phyloP scores from a whole-genome alignment of 2,329 filamentous ascomycete genomes.

The Colletotrichum lindemuthianum region DNA sequence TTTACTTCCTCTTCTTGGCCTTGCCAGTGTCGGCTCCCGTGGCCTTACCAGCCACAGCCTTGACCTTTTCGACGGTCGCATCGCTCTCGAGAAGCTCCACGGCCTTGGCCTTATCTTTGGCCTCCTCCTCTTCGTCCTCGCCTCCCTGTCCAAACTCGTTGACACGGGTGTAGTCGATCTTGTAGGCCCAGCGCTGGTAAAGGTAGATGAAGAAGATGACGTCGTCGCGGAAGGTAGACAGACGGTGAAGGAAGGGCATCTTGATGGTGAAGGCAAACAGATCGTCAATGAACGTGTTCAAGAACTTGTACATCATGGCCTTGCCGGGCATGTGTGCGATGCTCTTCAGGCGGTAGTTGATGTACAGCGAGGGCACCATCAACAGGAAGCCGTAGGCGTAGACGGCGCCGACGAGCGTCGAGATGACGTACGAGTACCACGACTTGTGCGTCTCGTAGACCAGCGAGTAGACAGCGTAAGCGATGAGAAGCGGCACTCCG shows the following conservation, averaged over 20 bases:
- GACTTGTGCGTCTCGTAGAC: conserved; percentile 96
- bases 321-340: conserved; percentile 97
- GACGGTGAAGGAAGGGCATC: conserved; percentile 93
- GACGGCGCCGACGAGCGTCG: conserved; percentile 93
- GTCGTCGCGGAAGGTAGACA: conserved; percentile 93
- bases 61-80: conserved; percentile 46
- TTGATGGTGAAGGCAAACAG: conserved; percentile 99
- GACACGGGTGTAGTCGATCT: conserved; percentile 88
- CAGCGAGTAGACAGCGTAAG: conserved; percentile 91
- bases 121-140: conserved; percentile 78
- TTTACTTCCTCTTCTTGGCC: conserved; percentile 54
- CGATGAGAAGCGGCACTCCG: conserved; percentile 87
- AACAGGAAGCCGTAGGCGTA: conserved; percentile 99
- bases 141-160: conserved; percentile 99
- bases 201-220: conserved; percentile 98
- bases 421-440: conserved; percentile 96
- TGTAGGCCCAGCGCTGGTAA: conserved; percentile 94
- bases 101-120: conserved; percentile 45
- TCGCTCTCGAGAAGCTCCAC: conserved; percentile 47
- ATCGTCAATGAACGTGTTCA: conserved; percentile 99
- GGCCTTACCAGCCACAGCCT: conserved; percentile 49
- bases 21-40: conserved; percentile 61
- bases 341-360: conserved; percentile 97
- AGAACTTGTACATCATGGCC: conserved; percentile 97
- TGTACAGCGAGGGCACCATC: conserved; percentile 98